Percentiles rank a stretch among this genome's conserved stretches.
These are phyloP conservation scores for Penicillium sp. DNA, from an alignment of 2,329 filamentous ascomycete genomes.

Conservation along the genomic window DNA sequence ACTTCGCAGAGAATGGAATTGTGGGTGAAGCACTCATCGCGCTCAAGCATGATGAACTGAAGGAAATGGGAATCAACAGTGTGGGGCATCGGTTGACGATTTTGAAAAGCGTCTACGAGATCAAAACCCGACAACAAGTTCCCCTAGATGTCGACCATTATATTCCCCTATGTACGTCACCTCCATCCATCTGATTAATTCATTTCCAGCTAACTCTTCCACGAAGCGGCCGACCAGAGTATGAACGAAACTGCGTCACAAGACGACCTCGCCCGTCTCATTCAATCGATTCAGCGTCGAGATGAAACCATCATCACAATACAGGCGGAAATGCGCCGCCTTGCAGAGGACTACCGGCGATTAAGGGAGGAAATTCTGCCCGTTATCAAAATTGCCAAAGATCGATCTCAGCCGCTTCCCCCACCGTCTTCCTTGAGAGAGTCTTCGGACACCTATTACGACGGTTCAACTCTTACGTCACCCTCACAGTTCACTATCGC, in stretches of 20 bases:
- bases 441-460: conserved; percentile 23
- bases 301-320: conserved; percentile 83
- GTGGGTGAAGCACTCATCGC: conserved; percentile 86
- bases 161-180: conserved; percentile 72
- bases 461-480: conserved; percentile 39
- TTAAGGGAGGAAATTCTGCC: conserved; percentile 88
- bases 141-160: conserved; percentile 91
- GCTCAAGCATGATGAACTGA: conserved; percentile 85
- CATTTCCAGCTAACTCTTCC: conserved; percentile 12
- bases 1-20: conserved; percentile 79
- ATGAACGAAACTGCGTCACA: conserved; percentile 83
- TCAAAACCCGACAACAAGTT: conserved; percentile 90
- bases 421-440: conserved; percentile 37
- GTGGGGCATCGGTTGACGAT: conserved; percentile 93
- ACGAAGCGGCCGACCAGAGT: conserved; percentile 77
- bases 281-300: conserved; percentile 80
- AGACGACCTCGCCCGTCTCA: conserved; percentile 86
- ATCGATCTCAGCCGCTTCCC: conserved; percentile 82
- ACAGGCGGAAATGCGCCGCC: conserved; percentile 74
- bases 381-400: conserved; percentile 83
- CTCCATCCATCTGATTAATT: conserved; percentile 4
- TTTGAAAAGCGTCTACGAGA: conserved; percentile 90
- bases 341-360: conserved; percentile 83
- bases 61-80: conserved; percentile 88
- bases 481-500: conserved; percentile 28